Base-by-base conservation (phyloP, 192 early-diverging fungal species). In the Podila verticillata region DNA sequence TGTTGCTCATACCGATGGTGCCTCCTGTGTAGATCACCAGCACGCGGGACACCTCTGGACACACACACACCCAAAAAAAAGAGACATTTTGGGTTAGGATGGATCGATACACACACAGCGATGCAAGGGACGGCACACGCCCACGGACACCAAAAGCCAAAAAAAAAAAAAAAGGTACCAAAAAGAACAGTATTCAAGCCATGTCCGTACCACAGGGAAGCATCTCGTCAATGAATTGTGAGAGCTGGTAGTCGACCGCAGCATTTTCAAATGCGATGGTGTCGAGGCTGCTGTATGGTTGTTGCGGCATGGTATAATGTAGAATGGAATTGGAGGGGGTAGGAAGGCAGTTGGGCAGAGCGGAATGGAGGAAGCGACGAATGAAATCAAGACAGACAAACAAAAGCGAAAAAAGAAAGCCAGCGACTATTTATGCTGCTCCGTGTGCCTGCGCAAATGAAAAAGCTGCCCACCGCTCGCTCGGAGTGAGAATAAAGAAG, bases 21-120 rank as follows among this genome's bases (percentile, higher is more conserved):
- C 96, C 97, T 68, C 98, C 98, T 4, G 97, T 98, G 84, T 98
- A 99, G 35, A 97, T 93, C 13, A 98, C 78, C 28, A 98, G 83
- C 3, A 97, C 95, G 36, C 91, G 82, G 13, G 93, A 95, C 20
- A 95, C 85, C 72, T 92, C 93, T 91, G 65, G 28, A 74, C 8
- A 30, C 20, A 65, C 32, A 17, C n/a, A n/a, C n/a, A n/a, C n/a
- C n/a, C n/a, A 51, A 49, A 61, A 54, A 28, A 30, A 6, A 15
- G 32, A 24, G 8, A n/a, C 3, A 24, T 24, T 47, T 15, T 54
- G 6, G 51, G 51, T 54, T 54, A 54, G 51, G 6, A 19, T n/a
- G 20, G 51, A 24, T 26, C 24, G 51, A 15, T 3, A 44, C 39
- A 34, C 6, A 44, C 39, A 44, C 13, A 44, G 39, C 12, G 3